Conservation (phyloP, 805 yeast species). For the Hanseniaspora occidentalis region DNA sequence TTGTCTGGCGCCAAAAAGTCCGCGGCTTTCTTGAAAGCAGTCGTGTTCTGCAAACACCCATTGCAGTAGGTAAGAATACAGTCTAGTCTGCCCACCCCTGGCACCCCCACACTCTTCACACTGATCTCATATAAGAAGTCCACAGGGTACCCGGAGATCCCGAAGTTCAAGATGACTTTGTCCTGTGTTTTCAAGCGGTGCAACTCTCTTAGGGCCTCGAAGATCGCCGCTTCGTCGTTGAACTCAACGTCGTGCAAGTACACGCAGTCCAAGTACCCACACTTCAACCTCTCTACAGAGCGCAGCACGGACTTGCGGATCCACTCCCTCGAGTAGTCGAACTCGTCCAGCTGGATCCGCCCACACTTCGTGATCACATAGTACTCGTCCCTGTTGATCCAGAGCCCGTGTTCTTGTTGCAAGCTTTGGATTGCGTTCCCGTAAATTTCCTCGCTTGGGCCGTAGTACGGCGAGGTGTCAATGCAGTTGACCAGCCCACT, state of each 20-base stretch:
- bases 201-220: slow-evolving; percentile 53
- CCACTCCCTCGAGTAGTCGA: slow-evolving; percentile 56
- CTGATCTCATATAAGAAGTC: slow-evolving; percentile 49
- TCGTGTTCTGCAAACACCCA: slow-evolving; percentile 65
- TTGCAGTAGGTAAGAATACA: slow-evolving; percentile 68
- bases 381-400: background rate
- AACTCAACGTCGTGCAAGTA: slow-evolving; percentile 88
- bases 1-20: slow-evolving; percentile 1
- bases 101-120: slow-evolving; percentile 13
- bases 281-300: slow-evolving; percentile 52
- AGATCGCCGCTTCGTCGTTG: slow-evolving; percentile 38
- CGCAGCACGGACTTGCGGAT: slow-evolving; percentile 53
- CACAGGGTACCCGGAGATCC: slow-evolving; percentile 82
- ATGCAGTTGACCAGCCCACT: slow-evolving; percentile 56
- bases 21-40: slow-evolving; percentile 33
- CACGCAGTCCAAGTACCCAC: slow-evolving; percentile 65
- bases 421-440: slow-evolving; percentile 47
- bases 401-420: slow-evolving; percentile 4
- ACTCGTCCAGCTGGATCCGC: slow-evolving; percentile 50
- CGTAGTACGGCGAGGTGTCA: slow-evolving; percentile 91
- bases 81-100: slow-evolving; percentile 53
- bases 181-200: slow-evolving; percentile 40
- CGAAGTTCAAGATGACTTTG: slow-evolving; percentile 54
- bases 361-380: slow-evolving; percentile 82
- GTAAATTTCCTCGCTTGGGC: slow-evolving; percentile 66